Evolutionary conservation across 2,329 filamentous ascomycete species (phyloP).

Genomic region (Claviceps arundinis): DNA sequence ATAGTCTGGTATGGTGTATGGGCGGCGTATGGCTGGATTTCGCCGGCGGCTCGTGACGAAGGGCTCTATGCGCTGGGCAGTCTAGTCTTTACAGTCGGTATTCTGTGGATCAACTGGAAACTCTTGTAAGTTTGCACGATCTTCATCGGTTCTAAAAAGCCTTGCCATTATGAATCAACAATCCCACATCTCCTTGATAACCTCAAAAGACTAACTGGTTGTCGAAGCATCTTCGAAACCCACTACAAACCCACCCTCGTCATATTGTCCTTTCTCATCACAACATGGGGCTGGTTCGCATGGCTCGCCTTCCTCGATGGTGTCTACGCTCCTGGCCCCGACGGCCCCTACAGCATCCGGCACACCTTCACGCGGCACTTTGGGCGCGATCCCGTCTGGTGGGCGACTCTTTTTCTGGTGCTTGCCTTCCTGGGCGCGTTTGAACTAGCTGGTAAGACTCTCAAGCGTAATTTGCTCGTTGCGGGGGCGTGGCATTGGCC

Average conservation of each 20-base stretch:
- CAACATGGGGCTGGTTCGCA: conserved; percentile 50
- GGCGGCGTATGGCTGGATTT: conserved; percentile 35
- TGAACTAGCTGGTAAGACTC: conserved; percentile 46
- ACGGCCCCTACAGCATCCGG: conserved; percentile 51
- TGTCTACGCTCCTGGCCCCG: conserved; percentile 39
- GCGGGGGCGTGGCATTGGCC: conserved; percentile 34
- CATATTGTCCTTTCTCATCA: conserved; percentile 42
- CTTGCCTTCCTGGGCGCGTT: conserved; percentile 46
- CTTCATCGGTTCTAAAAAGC: too few relatives aligned
- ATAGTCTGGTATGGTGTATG: conserved; percentile 56
- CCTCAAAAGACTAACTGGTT: neutral
- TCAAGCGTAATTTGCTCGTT: conserved; percentile 32
- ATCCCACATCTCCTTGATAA: too few relatives aligned
- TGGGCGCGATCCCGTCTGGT: conserved; percentile 60
- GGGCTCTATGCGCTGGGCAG: conserved; percentile 62
- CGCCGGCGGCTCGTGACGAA: conserved; percentile 44
- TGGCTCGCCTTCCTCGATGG: conserved; percentile 64
- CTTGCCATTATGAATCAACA: too few relatives aligned
- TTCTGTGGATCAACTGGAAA: conserved; percentile 64
- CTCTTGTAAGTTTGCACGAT: conserved; percentile 43
- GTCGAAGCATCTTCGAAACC: conserved; percentile 51
- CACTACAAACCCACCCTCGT: conserved; percentile 61
- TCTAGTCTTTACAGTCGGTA: conserved; percentile 55
- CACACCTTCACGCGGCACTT: conserved; percentile 52
- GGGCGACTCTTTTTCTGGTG: conserved; percentile 54